These are phyloP conservation scores for Mycena olivaceomarginata DNA, from an alignment of 768 basidiomycete species.

Conservation along the genomic window DNA sequence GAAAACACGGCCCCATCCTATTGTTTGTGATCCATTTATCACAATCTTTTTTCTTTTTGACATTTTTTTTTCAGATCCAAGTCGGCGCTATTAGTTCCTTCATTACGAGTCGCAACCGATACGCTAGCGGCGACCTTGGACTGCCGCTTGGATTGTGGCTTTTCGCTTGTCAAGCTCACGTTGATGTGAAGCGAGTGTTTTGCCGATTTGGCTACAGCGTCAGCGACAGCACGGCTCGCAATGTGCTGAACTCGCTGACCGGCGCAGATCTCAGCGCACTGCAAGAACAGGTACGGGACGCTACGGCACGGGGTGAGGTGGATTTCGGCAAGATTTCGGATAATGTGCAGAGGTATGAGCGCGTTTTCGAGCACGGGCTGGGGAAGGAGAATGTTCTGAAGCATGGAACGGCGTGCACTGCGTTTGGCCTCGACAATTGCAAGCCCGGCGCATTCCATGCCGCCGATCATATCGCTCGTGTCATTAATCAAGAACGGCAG, in stretches of 20 bases:
- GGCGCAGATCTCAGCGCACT: not conserved
- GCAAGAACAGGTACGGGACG: not conserved
- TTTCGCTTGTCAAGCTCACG: too few relatives aligned
- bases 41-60: too few relatives aligned
- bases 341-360: not conserved
- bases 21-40: too few relatives aligned
- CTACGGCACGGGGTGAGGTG: not conserved
- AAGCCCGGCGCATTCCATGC: not conserved
- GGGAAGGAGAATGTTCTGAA: not conserved
- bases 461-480: not conserved
- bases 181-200: constrained; percentile 48
- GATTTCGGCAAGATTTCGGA: not conserved
- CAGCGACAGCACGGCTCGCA: constrained; percentile 26
- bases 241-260: constrained; percentile 34
- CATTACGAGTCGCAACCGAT: too few relatives aligned
- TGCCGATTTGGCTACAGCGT: constrained; percentile 46
- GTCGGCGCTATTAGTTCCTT: too few relatives aligned
- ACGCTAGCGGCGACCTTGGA: too few relatives aligned
- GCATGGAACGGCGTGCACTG: not conserved
- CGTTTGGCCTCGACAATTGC: not conserved
- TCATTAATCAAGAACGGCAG: not conserved
- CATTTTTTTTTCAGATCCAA: too few relatives aligned
- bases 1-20: too few relatives aligned
- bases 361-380: not conserved
- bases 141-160: too few relatives aligned